Evolutionary conservation across 2,329 filamentous ascomycete genomes (phyloP), one percentile per base, ranked within the genome.

Genomic region (Xylariaceae sp.): DNA sequence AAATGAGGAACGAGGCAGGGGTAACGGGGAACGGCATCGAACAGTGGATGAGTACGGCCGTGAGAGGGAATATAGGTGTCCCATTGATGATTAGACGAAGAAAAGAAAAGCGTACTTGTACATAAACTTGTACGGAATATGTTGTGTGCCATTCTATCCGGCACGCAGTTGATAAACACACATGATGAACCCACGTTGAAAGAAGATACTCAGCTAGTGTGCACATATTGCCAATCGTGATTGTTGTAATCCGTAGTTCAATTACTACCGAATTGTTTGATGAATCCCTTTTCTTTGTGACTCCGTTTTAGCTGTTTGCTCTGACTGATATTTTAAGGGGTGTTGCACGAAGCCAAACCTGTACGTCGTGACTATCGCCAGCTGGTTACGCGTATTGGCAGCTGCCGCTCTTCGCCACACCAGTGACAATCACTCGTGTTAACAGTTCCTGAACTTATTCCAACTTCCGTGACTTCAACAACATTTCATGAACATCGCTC

Each of bases 31-130:
- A 66, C 69, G 68, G 62, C 67, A 71, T 64, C 78, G 75, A 58
- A 81, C 75, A 61, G 74, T 79, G 6, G 74, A 75, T 39, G 77
- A 75, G 47, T 69, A 71, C 54, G 74, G 73, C 10, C 72, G 72
- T 56, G 76, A 80, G 64, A 73, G 75, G 63, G 80, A 78, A 68
- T 84, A 82, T 69, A 77, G 75, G 65, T 85, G 82, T 69, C 82
- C 82, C 8, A 79, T 85, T 68, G 82, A 85, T 68, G 81, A 81
- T 56, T 83, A 71, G 57, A 41, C 13, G 37, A 41, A 10, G 37
- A 41, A 30, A 41, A 10, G 37, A 41, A 30, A 30, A 41, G 37
- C 7, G 50, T 57, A 41, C 10, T 53, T 63, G 57, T 61, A 61
- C 7, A 63, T 61, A 30, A 61, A 5, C 55, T 15, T 2, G 45